Evolutionary conservation across 164 flowering plant species (phyloP).

Genomic region (Buxus sempervirens): DNA sequence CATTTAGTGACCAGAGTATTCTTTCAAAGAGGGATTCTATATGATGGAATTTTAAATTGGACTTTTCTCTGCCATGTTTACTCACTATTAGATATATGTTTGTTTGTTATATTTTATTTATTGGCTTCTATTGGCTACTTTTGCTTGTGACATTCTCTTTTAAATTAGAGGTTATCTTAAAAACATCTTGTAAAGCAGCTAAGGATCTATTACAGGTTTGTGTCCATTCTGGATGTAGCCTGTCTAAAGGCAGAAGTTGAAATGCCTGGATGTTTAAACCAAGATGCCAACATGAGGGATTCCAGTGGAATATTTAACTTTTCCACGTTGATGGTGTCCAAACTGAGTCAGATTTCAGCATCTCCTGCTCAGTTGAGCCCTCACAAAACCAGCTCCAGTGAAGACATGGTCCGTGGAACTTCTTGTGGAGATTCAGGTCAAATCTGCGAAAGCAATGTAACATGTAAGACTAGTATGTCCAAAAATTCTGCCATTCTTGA

Average conservation of each 20-base stretch:
- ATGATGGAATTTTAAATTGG: neutral
- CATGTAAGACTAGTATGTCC: slow-evolving; percentile 4
- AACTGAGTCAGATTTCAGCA: slow-evolving; percentile 20
- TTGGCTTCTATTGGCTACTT: neutral
- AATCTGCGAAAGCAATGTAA: slow-evolving; percentile 16
- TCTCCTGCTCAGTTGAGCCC: slow-evolving; percentile 21
- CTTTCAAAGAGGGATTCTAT: too few relatives aligned
- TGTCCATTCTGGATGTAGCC: slow-evolving; percentile 72
- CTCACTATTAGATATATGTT: neutral
- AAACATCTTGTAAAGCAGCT: neutral
- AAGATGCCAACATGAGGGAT: slow-evolving; percentile 26
- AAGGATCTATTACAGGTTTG: slow-evolving; percentile 58
- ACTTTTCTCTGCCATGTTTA: neutral
- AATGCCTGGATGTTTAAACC: slow-evolving; percentile 29
- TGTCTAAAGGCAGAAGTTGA: slow-evolving; percentile 68
- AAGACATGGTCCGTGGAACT: slow-evolving; percentile 20
- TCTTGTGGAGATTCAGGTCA: slow-evolving; percentile 16
- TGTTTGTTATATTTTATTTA: neutral
- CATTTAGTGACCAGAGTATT: too few relatives aligned
- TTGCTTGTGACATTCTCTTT: neutral
- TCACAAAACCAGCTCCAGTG: slow-evolving; percentile 12
- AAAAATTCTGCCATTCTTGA: slow-evolving; percentile 17
- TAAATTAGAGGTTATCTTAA: neutral
- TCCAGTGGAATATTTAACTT: slow-evolving; percentile 38
- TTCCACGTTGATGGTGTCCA: slow-evolving; percentile 62